Evolutionary conservation across 768 basidiomycete species (phyloP), one percentile per base, ranked within the genome.

Genomic region (Macrocybe gigantea): DNA sequence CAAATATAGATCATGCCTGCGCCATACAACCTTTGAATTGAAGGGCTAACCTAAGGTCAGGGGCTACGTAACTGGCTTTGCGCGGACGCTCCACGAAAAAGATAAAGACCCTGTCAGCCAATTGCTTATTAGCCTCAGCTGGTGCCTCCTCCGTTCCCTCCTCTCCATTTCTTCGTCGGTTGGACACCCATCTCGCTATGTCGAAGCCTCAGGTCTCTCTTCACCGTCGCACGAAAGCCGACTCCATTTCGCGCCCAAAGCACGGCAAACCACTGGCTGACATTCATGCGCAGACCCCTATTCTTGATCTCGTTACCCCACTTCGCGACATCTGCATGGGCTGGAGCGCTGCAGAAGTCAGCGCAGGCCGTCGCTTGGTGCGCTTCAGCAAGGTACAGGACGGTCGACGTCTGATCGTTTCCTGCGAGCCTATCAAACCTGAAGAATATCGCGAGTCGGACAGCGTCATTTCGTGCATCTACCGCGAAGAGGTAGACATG

Each of bases 391-490:
- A 91, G 49, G 64, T 85, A 6, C 88, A 86, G 62, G 82, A 88
- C 45, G 89, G 88, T 22, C 75, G 81, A 48, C 77, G 73, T 14
- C 79, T 98, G 51, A 83, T 83, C 54, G 77, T 93, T 31, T 81
- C 84, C 10, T 94, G 90, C 65, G 80, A 88, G 47, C 71, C 82
- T 12, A 82, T 96, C 61, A 59, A 70, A 1, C 87, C 86, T 53
- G 74, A 83, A 35, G 83, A 90, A 29, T 94, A 88, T 61, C 67
- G 73, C 48, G 78, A 85, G 34, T 72, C 79, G 30, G 83, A 85
- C 60, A 83, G 83, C 59, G 90, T 95, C 62, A 83, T 98, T 56
- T 96, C 93, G 0, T 98, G 95, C 73, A 97, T 98, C 60, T 91
- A 86, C 64, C 83, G 89, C 46, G 78, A 87, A 48, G 85, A 89